These are phyloP conservation scores for baker's yeast (Saccharomyces cerevisiae) DNA, from an alignment of 805 yeast genomes.

Conservation along the genomic window DNA sequence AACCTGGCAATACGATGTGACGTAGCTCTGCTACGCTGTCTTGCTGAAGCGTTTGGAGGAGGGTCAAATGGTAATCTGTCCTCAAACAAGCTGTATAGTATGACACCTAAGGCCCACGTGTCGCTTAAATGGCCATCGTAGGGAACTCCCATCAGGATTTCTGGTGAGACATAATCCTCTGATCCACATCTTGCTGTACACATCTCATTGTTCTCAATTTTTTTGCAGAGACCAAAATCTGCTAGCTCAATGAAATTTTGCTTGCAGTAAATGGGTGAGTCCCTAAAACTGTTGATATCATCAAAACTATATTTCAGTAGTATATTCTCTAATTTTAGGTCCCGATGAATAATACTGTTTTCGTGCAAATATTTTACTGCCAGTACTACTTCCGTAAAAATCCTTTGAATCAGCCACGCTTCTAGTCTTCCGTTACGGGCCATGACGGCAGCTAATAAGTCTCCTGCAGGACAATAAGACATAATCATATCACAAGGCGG, in stretches of 20 bases:
- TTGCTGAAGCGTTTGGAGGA: conserved; percentile 45
- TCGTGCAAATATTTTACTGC: conserved; percentile 70
- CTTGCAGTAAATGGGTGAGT: conserved; percentile 10
- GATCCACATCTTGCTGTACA: conserved; percentile 90
- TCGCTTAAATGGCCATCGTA: conserved; percentile 90
- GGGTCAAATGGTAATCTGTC: conserved; percentile 88
- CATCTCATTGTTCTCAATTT: conserved; percentile 50
- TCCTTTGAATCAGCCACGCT: conserved; percentile 45
- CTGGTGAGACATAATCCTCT: conserved; percentile 95
- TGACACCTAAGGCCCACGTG: conserved; percentile 91
- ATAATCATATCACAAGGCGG: conserved; percentile 47
- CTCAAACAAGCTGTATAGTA: conserved; percentile 78
- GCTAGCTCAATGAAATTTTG: conserved; percentile 50
- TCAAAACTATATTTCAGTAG: conserved; percentile 39
- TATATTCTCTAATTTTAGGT: conserved; percentile 81
- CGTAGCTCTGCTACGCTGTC: conserved; percentile 35
- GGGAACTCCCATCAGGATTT: conserved; percentile 77
- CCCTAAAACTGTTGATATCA: conserved; percentile 20
- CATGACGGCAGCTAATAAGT: conserved; percentile 58
- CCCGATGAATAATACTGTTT: conserved; percentile 73
- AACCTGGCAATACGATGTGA: conserved; percentile 88
- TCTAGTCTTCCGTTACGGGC: conserved; percentile 33
- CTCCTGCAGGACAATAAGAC: conserved; percentile 81
- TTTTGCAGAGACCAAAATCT: conserved; percentile 84
- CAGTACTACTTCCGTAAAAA: conserved; percentile 60